phyloP scores from a whole-genome alignment of 352 stramenopile genomes.

The Pythium oligandrum region DNA sequence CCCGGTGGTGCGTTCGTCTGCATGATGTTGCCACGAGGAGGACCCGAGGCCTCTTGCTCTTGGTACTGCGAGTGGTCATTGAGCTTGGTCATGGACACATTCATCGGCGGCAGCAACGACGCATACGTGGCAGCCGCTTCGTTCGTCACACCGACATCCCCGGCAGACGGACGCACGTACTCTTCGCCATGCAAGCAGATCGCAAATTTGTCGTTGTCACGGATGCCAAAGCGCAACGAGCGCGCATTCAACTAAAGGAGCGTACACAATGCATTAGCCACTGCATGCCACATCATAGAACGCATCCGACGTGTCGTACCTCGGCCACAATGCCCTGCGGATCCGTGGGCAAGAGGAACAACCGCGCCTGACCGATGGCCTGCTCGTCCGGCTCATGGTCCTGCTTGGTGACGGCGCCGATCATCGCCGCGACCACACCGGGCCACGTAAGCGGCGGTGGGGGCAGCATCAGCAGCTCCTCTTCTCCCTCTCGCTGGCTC shows the following conservation, averaged over 20 bases:
- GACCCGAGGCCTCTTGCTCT: slow-evolving; percentile 1
- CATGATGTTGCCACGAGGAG: slow-evolving; percentile 16
- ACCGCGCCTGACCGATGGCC: slow-evolving; percentile 34
- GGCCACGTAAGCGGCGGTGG: slow-evolving; percentile 62
- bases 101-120: not conserved
- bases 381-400: slow-evolving; percentile 34
- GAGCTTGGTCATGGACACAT: not conserved
- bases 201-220: slow-evolving; percentile 75
- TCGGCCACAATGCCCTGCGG: slow-evolving; percentile 55
- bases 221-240: slow-evolving; percentile 66
- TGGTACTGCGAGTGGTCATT: not conserved
- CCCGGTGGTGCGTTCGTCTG: slow-evolving; percentile 10
- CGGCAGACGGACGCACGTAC: slow-evolving; percentile 24
- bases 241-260: slow-evolving; percentile 50
- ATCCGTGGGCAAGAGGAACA: slow-evolving; percentile 63
- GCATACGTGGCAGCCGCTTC: slow-evolving; percentile 7
- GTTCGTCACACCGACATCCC: slow-evolving; percentile 1
- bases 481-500: slow-evolving; percentile 44
- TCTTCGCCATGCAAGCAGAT: slow-evolving; percentile 66
- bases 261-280: slow-evolving; percentile 3
- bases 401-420: slow-evolving; percentile 50
- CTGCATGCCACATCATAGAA: slow-evolving; percentile 8
- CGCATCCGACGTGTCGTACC: slow-evolving; percentile 7
- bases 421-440: slow-evolving; percentile 58
- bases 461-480: slow-evolving; percentile 64